Evolutionary conservation across 2,329 filamentous ascomycete genomes (phyloP).

Genomic region (Emergomyces orientalis): DNA sequence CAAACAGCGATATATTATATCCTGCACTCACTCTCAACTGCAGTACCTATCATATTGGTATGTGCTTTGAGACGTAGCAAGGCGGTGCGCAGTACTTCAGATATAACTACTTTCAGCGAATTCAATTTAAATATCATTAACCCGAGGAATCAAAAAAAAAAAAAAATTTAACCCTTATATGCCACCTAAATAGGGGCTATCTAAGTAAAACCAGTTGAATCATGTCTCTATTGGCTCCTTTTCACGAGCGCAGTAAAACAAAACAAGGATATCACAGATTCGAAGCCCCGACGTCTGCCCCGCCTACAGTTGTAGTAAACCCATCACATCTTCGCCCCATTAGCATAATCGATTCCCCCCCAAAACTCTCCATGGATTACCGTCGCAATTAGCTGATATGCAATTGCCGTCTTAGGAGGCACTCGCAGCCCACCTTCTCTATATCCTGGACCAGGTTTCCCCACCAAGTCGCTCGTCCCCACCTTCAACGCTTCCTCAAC

Average conservation of each 20-base stretch:
- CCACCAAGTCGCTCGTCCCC: slow-evolving; percentile 59
- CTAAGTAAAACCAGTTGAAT: background rate
- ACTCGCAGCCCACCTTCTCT: slow-evolving; percentile 69
- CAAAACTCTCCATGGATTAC: slow-evolving; percentile 65
- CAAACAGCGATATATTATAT: background rate
- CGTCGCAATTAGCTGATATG: slow-evolving; percentile 73
- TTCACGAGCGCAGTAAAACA: background rate
- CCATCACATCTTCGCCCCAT: slow-evolving; percentile 42
- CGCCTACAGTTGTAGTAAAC: background rate
- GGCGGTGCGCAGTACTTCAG: background rate
- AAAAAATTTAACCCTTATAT: too few relatives aligned
- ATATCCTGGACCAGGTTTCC: slow-evolving; percentile 55
- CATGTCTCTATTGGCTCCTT: background rate
- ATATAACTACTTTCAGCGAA: too few relatives aligned
- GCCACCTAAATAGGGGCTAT: background rate
- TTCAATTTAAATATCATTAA: too few relatives aligned
- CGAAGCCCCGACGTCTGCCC: background rate
- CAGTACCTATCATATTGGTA: background rate
- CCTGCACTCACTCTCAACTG: background rate
- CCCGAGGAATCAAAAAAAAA: too few relatives aligned
- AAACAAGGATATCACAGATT: background rate
- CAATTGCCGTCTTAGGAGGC: slow-evolving; percentile 82
- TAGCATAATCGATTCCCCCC: slow-evolving; percentile 25
- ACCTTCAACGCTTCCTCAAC: slow-evolving; percentile 62
- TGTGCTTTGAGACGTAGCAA: background rate